These are phyloP conservation scores for Quercus wislizeni DNA, from an alignment of 306 rosid species.

Conservation along the genomic window DNA sequence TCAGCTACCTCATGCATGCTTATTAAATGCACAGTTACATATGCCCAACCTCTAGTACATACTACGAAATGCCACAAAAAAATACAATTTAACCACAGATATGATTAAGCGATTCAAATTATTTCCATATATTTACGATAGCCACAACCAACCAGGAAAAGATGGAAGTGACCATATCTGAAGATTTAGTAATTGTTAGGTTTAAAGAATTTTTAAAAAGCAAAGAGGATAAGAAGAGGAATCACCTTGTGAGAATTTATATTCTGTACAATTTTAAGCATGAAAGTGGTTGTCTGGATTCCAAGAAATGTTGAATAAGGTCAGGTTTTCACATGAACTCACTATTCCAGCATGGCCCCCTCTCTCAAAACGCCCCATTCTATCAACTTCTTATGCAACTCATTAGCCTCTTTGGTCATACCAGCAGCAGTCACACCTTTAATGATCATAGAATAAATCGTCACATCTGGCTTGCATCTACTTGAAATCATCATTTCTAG, in stretches of 20 bases:
- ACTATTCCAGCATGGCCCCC: slow-evolving; percentile 27
- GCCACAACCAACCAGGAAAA: neutral
- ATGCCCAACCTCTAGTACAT: neutral
- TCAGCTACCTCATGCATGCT: neutral
- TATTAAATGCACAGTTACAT: neutral
- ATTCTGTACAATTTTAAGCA: slow-evolving; percentile 18
- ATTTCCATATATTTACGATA: neutral
- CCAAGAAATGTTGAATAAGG: slow-evolving; percentile 13
- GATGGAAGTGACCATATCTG: neutral
- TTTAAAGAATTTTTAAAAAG: neutral
- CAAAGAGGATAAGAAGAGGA: slow-evolving; percentile 12
- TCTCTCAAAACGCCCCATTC: slow-evolving; percentile 51
- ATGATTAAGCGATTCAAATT: neutral
- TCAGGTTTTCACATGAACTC: slow-evolving; percentile 30
- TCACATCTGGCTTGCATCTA: slow-evolving; percentile 50
- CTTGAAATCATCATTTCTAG: slow-evolving; percentile 66
- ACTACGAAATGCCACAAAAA: neutral
- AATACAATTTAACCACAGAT: neutral
- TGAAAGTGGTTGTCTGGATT: slow-evolving; percentile 14
- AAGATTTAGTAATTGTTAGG: neutral
- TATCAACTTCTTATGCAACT: slow-evolving; percentile 59
- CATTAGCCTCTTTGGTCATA: slow-evolving; percentile 66
- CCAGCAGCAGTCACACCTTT: slow-evolving; percentile 70
- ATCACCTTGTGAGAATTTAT: slow-evolving; percentile 23
- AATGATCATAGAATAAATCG: slow-evolving; percentile 48